Evolutionary conservation across 495 filamentous ascomycete genomes (phyloP).

Genomic region (Neurospora sp.): DNA sequence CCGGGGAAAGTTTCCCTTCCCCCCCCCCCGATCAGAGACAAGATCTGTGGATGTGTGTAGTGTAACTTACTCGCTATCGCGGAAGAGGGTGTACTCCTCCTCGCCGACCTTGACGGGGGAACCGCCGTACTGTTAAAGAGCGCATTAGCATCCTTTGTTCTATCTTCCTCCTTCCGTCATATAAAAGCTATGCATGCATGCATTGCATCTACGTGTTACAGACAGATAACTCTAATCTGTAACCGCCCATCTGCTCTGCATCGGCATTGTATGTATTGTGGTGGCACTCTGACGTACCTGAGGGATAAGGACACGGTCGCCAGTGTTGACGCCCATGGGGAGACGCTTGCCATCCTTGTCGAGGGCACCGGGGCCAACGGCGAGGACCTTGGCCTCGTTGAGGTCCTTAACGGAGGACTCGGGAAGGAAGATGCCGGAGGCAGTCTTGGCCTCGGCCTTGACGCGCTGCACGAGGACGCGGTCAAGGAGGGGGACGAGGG

Average conservation of each 20-base stretch:
- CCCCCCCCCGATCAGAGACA: not conserved
- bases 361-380: slow-evolving; percentile 79
- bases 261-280: not conserved
- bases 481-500: slow-evolving; percentile 92
- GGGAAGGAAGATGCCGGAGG: slow-evolving; percentile 91
- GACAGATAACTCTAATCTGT: slow-evolving; percentile 5
- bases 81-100: slow-evolving; percentile 90
- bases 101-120: slow-evolving; percentile 95
- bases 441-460: slow-evolving; percentile 94
- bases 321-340: slow-evolving; percentile 64
- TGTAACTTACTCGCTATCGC: slow-evolving; percentile 82
- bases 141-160: slow-evolving; percentile 22
- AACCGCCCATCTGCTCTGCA: not conserved
- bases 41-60: not conserved
- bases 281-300: slow-evolving; percentile 52
- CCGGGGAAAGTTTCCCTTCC: not conserved
- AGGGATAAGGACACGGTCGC: slow-evolving; percentile 94
- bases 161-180: not conserved
- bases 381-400: slow-evolving; percentile 92
- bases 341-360: slow-evolving; percentile 83
- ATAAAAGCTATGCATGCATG: not conserved
- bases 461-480: slow-evolving; percentile 96
- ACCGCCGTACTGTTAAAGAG: slow-evolving; percentile 67
- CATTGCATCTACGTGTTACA: not conserved
- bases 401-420: slow-evolving; percentile 96